Conservation (phyloP, 805 yeast genomes). For the Saturnispora hagleri region DNA sequence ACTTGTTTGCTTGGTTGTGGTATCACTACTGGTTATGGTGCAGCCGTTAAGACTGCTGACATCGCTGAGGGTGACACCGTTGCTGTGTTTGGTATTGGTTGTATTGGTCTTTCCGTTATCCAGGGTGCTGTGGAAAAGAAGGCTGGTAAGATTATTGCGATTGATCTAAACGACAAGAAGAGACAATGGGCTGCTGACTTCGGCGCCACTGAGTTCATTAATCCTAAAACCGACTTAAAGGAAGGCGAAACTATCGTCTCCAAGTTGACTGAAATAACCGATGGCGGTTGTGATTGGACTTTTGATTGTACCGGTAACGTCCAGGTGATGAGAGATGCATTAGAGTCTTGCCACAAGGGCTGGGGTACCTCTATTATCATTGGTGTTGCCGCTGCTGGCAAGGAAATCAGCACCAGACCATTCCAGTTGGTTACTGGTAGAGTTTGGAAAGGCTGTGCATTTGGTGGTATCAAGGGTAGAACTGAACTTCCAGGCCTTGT, state of each 20-base stretch:
- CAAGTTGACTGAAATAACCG: constrained; percentile 79
- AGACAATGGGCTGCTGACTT: constrained; percentile 78
- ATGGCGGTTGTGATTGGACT: constrained; percentile 94
- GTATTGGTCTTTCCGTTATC: constrained; percentile 92
- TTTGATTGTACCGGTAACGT: constrained; percentile 98
- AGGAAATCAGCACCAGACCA: constrained; percentile 94
- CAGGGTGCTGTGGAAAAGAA: constrained; percentile 86
- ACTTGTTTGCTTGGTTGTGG: constrained; percentile 96
- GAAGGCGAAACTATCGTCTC: constrained; percentile 73
- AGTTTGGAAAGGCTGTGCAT: constrained; percentile 99
- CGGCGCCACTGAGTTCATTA: constrained; percentile 93
- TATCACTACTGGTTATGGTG: constrained; percentile 97
- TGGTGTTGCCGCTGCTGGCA: constrained; percentile 98
- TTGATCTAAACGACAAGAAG: constrained; percentile 81
- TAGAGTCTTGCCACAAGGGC: constrained; percentile 97
- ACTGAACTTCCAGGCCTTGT: constrained; percentile 88
- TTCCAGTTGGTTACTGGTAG: constrained; percentile 99
- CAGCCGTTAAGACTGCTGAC: constrained; percentile 89
- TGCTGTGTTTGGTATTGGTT: constrained; percentile 96
- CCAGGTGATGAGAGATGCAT: constrained; percentile 88
- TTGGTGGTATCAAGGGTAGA: constrained; percentile 98
- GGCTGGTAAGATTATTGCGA: constrained; percentile 73
- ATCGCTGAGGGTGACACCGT: constrained; percentile 87
- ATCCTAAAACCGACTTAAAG: constrained; percentile 61
- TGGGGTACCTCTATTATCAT: constrained; percentile 96